Percentiles rank a stretch among this genome's conserved stretches.
Conservation (phyloP, 2,329 filamentous ascomycete species). For the Aspergillus proliferans region DNA sequence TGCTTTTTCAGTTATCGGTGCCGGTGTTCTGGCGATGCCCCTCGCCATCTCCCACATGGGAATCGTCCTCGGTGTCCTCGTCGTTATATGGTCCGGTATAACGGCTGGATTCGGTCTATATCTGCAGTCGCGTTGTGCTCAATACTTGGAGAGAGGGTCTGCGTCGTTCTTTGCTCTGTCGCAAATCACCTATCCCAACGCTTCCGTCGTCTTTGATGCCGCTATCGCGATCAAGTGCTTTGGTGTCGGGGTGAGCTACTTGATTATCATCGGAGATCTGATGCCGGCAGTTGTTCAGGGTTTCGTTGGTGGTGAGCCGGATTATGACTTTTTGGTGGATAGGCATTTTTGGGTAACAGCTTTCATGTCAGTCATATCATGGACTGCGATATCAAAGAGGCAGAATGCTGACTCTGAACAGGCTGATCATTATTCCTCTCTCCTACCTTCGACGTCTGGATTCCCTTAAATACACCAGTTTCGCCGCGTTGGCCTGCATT, state of each 20-base stretch:
- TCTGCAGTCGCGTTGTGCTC: slow-evolving; percentile 84
- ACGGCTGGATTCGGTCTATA: slow-evolving; percentile 91
- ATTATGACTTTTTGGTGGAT: slow-evolving; percentile 71
- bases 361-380: slow-evolving; percentile 62
- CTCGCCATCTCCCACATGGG: slow-evolving; percentile 93
- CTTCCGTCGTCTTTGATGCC: slow-evolving; percentile 87
- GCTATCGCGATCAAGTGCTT: slow-evolving; percentile 98
- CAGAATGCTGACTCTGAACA: slow-evolving; percentile 26
- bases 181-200: slow-evolving; percentile 93
- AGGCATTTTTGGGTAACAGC: slow-evolving; percentile 96
- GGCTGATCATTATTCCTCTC: slow-evolving; percentile 85
- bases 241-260: slow-evolving; percentile 90
- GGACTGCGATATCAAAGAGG: neutral
- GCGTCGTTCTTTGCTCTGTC: slow-evolving; percentile 95
- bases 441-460: slow-evolving; percentile 88
- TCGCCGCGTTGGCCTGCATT: slow-evolving; percentile 86
- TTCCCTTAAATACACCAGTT: slow-evolving; percentile 93
- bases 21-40: slow-evolving; percentile 93
- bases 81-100: slow-evolving; percentile 86
- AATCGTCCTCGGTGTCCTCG: slow-evolving; percentile 71
- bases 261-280: slow-evolving; percentile 96
- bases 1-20: slow-evolving; percentile 67
- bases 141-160: slow-evolving; percentile 82
- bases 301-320: slow-evolving; percentile 60
- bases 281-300: slow-evolving; percentile 92